These are phyloP conservation scores for Diospyros kaki DNA, from an alignment of 148 eudicot species.

Conservation along the genomic window DNA sequence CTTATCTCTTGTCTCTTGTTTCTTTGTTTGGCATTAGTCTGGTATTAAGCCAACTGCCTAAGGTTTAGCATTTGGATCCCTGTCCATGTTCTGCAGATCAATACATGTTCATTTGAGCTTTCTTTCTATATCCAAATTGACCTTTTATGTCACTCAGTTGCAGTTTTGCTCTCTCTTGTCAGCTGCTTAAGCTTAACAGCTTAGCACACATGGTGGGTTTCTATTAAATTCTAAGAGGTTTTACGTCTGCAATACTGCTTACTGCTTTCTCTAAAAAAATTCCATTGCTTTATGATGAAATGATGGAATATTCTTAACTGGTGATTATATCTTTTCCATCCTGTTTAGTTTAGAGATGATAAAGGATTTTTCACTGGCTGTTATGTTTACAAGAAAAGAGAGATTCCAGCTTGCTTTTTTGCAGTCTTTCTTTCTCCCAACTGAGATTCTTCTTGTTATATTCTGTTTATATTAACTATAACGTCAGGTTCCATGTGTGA, in stretches of 20 bases:
- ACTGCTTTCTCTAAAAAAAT: neutral
- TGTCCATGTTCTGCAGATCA: neutral
- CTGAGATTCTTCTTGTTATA: neutral
- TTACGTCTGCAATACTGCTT: neutral
- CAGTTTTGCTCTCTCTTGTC: neutral
- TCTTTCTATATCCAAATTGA: constrained; percentile 3
- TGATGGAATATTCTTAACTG: neutral
- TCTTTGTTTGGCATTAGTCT: neutral
- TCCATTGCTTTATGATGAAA: neutral
- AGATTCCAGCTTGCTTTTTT: neutral
- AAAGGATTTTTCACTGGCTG: neutral
- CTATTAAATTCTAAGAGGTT: neutral
- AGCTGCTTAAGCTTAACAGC: neutral
- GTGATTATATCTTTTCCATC: neutral
- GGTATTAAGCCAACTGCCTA: neutral
- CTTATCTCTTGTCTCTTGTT: neutral
- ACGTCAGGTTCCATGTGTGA: constrained; percentile 48
- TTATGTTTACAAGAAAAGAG: neutral
- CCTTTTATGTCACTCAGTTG: neutral
- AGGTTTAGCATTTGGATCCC: neutral
- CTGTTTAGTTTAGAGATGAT: neutral
- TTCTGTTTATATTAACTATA: neutral
- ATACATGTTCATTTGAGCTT: neutral
- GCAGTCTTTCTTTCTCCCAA: constrained; percentile 11
- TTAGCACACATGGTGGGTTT: neutral